Conservation (phyloP, 2,329 filamentous ascomycete genomes). For the Diaporthe australafricana region DNA sequence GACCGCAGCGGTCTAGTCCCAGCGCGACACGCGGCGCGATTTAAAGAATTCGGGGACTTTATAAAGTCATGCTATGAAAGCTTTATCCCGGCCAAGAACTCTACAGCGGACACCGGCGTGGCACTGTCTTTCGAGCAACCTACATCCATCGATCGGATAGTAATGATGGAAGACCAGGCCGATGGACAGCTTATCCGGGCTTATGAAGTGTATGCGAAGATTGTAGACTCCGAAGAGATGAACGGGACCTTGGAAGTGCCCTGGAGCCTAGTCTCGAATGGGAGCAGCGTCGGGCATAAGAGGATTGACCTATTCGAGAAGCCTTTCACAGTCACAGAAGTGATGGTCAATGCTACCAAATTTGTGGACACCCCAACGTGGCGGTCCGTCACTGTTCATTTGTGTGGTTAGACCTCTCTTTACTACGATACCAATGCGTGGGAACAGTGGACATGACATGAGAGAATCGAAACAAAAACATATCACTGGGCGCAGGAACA, state of each 20-base stretch:
- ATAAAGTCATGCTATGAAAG: conserved; percentile 34
- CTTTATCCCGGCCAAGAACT: conserved; percentile 3
- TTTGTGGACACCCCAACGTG: conserved; percentile 42
- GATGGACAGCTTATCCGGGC: conserved; percentile 43
- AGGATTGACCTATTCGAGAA: conserved; percentile 42
- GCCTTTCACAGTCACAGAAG: conserved; percentile 39
- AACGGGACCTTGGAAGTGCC: conserved; percentile 36
- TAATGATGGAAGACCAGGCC: conserved; percentile 44
- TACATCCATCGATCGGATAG: conserved; percentile 40
- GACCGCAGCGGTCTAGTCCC: conserved; percentile 42
- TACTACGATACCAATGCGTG: no score
- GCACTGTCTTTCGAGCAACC: conserved; percentile 36
- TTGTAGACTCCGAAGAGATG: conserved; percentile 31
- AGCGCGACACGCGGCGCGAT: conserved; percentile 40
- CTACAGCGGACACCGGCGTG: background rate
- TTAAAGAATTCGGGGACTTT: conserved; percentile 43
- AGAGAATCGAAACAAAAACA: no score
- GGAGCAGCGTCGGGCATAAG: conserved; percentile 43
- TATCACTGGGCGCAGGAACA: no score
- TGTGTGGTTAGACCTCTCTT: conserved; percentile 36
- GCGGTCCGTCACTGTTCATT: conserved; percentile 40
- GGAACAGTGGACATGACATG: no score
- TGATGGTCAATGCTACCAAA: conserved; percentile 41
- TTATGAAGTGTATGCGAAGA: conserved; percentile 40
- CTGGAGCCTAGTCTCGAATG: conserved; percentile 41